Base-by-base conservation (phyloP, 2,329 filamentous ascomycete species). In the Fusarium beomiforme region DNA sequence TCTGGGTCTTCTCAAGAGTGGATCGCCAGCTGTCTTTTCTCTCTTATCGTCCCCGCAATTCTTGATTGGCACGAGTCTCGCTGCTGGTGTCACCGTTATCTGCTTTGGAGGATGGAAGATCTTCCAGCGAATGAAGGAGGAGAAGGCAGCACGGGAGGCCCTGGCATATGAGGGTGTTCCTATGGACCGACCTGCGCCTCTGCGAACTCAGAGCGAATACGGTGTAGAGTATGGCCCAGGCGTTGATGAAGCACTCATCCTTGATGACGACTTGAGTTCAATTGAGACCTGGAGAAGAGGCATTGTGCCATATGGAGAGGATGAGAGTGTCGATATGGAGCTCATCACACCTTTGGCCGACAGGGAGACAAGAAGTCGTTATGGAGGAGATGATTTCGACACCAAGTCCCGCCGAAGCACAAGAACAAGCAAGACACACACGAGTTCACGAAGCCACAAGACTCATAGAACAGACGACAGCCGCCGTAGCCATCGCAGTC, bases 51-150 rank as follows among this genome's bases (percentile, higher is more conserved):
- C 92, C 61, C 96, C 96, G 2, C 94, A 99, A 78, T 99, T 99
- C 79, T 88, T 98, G 70, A 97, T 99, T 75, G 94, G 94, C 7
- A 94, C 93, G 1, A 93, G 95, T 44, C 90, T 97, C 17, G 93
- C 93, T 1, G 90, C 97, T 1, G 96, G 96, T 17, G 91, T 97
- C n/a, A 98, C 96, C 0, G 91, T 98, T 12, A 93, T 99, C 76
- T 95, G 96, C 79, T 93, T 99, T 66, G 96, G 96, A 58, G 95
- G 96, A 8, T 98, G 94, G 88, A 98, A 97, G 83, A 98, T 99
- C 79, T 91, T 99, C 82, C 97, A 98, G 86, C 91, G 90, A 75
- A 93, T 98, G 72, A 81, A 82, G 64, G 86, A 87, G 58, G 78
- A 78, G 23, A 79, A 80, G 58, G 71, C 74, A 3, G 75, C 78